Base-by-base conservation (phyloP, 148 eudicot genomes). In the Amaranthus palmeri region DNA sequence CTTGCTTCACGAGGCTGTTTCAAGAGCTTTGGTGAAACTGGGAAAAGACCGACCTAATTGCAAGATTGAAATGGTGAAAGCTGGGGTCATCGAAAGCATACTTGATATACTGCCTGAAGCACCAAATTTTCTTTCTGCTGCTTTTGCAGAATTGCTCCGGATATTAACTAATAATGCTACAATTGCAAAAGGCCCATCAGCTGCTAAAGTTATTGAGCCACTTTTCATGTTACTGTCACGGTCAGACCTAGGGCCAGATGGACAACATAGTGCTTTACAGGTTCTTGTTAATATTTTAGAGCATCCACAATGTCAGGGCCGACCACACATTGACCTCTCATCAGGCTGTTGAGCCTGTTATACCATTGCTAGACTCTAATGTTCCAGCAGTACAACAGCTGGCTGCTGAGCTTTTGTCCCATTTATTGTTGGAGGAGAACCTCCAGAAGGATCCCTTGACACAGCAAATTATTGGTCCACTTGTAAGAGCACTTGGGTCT, bases 31-130 rank as follows among this genome's bases (percentile, higher is more conserved):
- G 79, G 98, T 95, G 70, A 95, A 95, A 77, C 82, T 95, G 79
- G 98, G 98, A 49, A 95, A 95, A 82, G 97, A 95, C 74, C 88
- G 96, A 77, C 98, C 98, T 70, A 78, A 96, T 59, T 91, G 96
- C 78, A 95, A 95, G 88, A 88, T 83, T 86, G 98, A 95, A 75
- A 95, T 91, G 97, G 98, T 95, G 70, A 91, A 88, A 86, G 88
- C 93, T 77, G 96, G 98, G 64, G 90, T 89, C 18, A 89, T 89
- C 65, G 98, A 95, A 78, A 76, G 93, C 69, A 78, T 89, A 53
- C 97, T 95, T 65, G 98, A 91, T 69, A 85, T 88, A 71, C 89
- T 91, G 60, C 87, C 85, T 69, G 98, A 95, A 79, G 96, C 97
- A 46, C 98, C 97, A 12, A 96, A 95, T 85, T 95, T 89, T 84